Evolutionary conservation across 352 stramenopile genomes (phyloP), one percentile per base, ranked within the genome.

Genomic region (Globisporangium sylvaticum): DNA sequence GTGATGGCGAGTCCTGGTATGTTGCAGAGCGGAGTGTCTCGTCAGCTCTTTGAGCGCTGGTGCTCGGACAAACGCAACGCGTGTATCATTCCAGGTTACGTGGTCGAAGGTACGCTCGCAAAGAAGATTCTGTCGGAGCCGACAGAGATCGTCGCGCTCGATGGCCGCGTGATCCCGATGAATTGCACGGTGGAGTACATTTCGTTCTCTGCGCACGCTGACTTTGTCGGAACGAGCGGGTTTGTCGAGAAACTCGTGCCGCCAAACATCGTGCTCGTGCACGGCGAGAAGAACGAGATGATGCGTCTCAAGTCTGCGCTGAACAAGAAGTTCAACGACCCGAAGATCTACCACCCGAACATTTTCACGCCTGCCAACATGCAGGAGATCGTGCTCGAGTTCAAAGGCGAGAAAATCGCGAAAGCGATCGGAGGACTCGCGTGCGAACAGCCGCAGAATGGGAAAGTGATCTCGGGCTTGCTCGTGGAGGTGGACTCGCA

Each of bases 1-100:
- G 98, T 99, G 10, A 98, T 99, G 88, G 97, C 97, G 9, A 98
- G 91, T 79, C 98, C 98, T 2, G 97, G 97, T 73, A 99, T 99
- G 96, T 80, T 99, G 20, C 97, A 99, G 73, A 98, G 87, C 64
- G 98, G 98, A 67, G 97, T 99, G 1, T 98, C 91, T 12, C 90
- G 98, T 20, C 89, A 98, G 71, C 82, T 99, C 0, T 99, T 99
- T 76, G 97, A 99, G 77, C 84, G 92, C 27, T 99, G 97, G 97
- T 98, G 96, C 64, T 89, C 87, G 14, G 96, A 99, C 78, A 97
- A 98, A 34, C 97, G 97, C 59, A 99, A 99, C 75, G 97, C 96
- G 14, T 98, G 98, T 55, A 87, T 99, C 55, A 98, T 99, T 75
- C 97, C 98, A 27, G 98, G 98, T 42, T 99, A 99, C 75, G 96